These are phyloP conservation scores for Crithidia mellificae DNA, from an alignment of 208 protist species.

Conservation along the genomic window DNA sequence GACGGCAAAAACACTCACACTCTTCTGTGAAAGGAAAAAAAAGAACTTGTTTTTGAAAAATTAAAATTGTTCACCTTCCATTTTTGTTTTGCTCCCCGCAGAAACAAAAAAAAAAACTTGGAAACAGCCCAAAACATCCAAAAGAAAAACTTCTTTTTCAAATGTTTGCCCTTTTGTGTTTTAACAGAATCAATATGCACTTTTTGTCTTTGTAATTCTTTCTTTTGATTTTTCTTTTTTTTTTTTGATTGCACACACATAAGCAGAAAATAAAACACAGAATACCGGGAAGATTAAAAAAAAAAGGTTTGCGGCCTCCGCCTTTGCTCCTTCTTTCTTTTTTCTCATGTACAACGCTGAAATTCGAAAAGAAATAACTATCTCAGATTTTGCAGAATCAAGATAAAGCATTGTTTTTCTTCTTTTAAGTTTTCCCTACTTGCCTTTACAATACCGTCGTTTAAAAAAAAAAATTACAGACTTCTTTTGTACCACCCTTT, in stretches of 20 bases:
- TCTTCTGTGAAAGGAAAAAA: neutral
- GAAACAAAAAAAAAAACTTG: neutral
- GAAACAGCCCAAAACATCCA: neutral
- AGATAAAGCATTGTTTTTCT: neutral
- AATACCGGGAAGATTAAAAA: neutral
- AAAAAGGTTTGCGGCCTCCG: neutral
- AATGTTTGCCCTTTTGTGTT: neutral
- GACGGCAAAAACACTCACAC: neutral
- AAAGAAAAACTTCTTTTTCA: conserved; percentile 17
- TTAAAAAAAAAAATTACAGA: conserved; percentile 1
- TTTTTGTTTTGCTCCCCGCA: conserved; percentile 13
- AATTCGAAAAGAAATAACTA: neutral
- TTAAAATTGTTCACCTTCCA: neutral
- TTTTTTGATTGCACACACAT: conserved; percentile 1
- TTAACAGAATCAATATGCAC: neutral
- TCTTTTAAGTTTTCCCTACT: neutral
- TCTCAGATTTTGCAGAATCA: neutral
- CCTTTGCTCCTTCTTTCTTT: conserved; percentile 11
- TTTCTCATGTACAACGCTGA: conserved; percentile 4
- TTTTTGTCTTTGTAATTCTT: too few relatives aligned
- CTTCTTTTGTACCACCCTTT: neutral
- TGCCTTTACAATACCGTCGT: conserved; percentile 4
- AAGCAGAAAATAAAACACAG: neutral
- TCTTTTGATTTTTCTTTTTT: conserved; percentile 31
- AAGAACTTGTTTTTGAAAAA: neutral